Base-by-base conservation (phyloP, 306 rosid species). In the Adenanthera pavonina region DNA sequence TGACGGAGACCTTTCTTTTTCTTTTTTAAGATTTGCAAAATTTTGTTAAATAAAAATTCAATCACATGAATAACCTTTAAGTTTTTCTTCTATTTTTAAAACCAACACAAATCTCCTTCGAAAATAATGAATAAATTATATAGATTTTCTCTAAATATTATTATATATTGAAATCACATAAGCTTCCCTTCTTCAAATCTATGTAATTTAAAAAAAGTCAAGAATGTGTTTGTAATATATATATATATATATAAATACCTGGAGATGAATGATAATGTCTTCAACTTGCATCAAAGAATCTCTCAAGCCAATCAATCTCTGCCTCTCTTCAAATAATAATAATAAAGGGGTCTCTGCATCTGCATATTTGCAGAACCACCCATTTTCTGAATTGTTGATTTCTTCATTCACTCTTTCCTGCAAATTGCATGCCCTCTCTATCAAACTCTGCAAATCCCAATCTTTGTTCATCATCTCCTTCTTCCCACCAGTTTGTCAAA, bases 221-320 rank as follows among this genome's bases (percentile, higher is more conserved):
- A 25, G 30, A 25, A 25, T 25, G 30, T 25, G 30, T 25, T 25
- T 25, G 30, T 25, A 25, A 25, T 25, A 25, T 25, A 25, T 25
- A 25, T 25, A 25, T 25, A 25, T 25, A 25, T 25, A 35, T 41
- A n/a, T 19, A 8, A 1, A 35, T 48, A 87, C 87, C 84, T 84
- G 84, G 46, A 87, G 19, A 73, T 69, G 72, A 75, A 78, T 38
- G 70, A 84, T 73, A 8, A 3, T 69, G 79, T 81, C 62, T 48
- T 84, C 70, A 47, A 81, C 84, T 30, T 78, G 77, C 76, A 74
- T 84, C 13, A 87, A 40, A 38, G 82, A 78, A 56, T 87, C 83
- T 64, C 80, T 78, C 17, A 56, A 53, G 64, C 61, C 77, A 67
- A 87, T 78, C 84, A 84, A 33, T 47, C 56, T 84, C 49, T 64